Base-by-base conservation (phyloP, 2,329 filamentous ascomycete species). In the Didymella exigua region DNA sequence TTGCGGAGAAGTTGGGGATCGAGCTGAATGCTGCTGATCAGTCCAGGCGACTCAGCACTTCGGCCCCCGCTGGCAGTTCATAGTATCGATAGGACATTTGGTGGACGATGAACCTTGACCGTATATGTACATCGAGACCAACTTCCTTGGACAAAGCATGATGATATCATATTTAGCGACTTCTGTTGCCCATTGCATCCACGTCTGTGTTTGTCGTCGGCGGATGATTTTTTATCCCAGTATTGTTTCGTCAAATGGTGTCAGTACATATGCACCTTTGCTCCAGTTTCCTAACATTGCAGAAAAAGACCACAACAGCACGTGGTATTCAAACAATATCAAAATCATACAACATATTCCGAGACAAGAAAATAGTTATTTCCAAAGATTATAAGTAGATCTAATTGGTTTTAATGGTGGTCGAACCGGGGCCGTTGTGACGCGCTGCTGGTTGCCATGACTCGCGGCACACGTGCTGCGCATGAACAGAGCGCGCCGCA, bases 1-100 rank as follows among this genome's bases (percentile, higher is more conserved):
- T 76, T n/a, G 79, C 77, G 6, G 70, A 76, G 56, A 74, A 63
- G 56, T 56, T 80, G 23, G 75, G 74, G 11, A 48, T 73, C 13
- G 58, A 63, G n/a, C 31, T 57, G 6, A 51, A 58, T 7, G 46
- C 45, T 31, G 31, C 11, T 1, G 30, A 31, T 5, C 38, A 56
- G 21, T 13, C 40, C 4, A 58, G 36, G 31, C 56, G 55, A 5
- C 43, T 67, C 44, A 65, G 61, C 26, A 61, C 63, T 13, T 64
- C 61, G n/a, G 62, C 55, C 5, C 59, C 53, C 24, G 47, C 31
- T 10, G 41, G 50, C 45, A 37, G 43, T 31, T 24, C 49, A 27
- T 55, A 24, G 36, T 16, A 2, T 10, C n/a, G 36, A 6, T 24
- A 13, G 11, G 21, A 24, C 13, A n/a, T 24, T 24, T 5, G 5